Evolutionary conservation across 306 rosid species (phyloP).

Genomic region (Ochetophila trinervis): DNA sequence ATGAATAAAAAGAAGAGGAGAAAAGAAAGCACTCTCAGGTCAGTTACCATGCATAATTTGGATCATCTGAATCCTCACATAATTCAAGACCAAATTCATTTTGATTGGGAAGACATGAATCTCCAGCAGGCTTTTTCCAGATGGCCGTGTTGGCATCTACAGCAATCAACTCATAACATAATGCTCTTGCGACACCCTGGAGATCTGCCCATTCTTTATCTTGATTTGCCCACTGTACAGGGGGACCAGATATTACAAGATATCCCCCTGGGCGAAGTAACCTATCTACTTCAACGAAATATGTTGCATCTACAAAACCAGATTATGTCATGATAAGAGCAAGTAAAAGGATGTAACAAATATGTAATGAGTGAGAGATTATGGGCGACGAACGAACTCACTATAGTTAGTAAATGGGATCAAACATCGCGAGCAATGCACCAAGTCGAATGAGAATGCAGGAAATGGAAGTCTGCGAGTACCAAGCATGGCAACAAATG

Average conservation of each 20-base stretch:
- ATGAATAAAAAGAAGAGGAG: background rate
- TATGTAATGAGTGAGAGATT: slow-evolving; percentile 14
- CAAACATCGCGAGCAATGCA: slow-evolving; percentile 95
- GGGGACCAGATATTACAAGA: slow-evolving; percentile 92
- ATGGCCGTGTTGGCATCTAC: slow-evolving; percentile 92
- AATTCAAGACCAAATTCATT: slow-evolving; percentile 78
- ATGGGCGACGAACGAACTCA: slow-evolving; percentile 41
- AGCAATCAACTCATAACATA: slow-evolving; percentile 87
- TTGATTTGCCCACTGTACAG: slow-evolving; percentile 95
- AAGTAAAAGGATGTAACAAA: slow-evolving; percentile 22
- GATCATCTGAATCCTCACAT: slow-evolving; percentile 75
- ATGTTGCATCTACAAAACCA: slow-evolving; percentile 75
- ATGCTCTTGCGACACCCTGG: slow-evolving; percentile 86
- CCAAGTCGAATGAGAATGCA: slow-evolving; percentile 82
- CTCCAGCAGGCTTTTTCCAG: slow-evolving; percentile 85
- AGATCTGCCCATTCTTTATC: slow-evolving; percentile 99
- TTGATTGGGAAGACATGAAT: slow-evolving; percentile 73
- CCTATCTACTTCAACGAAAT: slow-evolving; percentile 93
- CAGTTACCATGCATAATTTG: slow-evolving; percentile 80
- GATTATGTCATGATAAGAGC: slow-evolving; percentile 16
- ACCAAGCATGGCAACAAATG: slow-evolving; percentile 98
- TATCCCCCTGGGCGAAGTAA: slow-evolving; percentile 96
- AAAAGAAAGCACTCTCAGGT: slow-evolving; percentile 4
- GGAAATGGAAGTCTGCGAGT: slow-evolving; percentile 96
- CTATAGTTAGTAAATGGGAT: slow-evolving; percentile 96